Base-by-base conservation (phyloP, 1,284 basidiomycete genomes). In the Neolentinus lepideus region DNA sequence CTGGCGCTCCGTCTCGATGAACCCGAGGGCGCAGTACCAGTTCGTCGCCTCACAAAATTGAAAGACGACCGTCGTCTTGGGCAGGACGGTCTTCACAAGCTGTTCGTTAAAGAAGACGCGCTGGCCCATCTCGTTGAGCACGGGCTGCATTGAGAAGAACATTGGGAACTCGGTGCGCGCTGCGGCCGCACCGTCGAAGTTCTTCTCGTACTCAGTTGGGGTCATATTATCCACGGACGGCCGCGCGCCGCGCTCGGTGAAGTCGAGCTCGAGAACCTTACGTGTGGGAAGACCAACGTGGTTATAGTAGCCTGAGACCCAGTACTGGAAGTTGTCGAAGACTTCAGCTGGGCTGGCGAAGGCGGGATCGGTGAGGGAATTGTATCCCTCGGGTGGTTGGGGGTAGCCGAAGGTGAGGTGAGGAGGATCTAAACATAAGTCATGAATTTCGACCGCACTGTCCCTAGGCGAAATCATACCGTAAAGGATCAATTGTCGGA, bases 401-500 rank as follows among this genome's bases (percentile, higher is more conserved):
- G 10, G 19, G 22, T 52, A 35, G 16, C 51, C 51, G 33, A 8
- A 36, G 6, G 51, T 36, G 19, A 52, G 33, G 21, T 16, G 16
- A 6, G 51, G 29, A 29, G 51, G 51, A 19, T 52, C 51, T 52
- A 16, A 12, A n/a, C 47, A 21, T n/a, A 31, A 26, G 33, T 12
- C 27, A 19, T 52, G 27, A 52, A 12, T 36, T 10, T 51, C n/a
- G 26, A 25, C 48, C 4, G 26, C 8, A 10, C 48, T n/a, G 25
- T 3, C 6, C 16, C 6, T 3, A 29, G 6, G n/a, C 21, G n/a
- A 10, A 29, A 25, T 6, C 51, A 26, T 24, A 52, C 51, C 51
- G 51, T 52, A 52, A n/a, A 52, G 33, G 33, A 52, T 36, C 21
- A 36, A 52, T 9, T 14, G 26, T 29, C 51, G 21, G 8, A 52